Percentiles rank a stretch among this genome's conserved stretches.
phyloP scores from a whole-genome alignment of 140 eudicot species.

The Flaveria floridana region DNA sequence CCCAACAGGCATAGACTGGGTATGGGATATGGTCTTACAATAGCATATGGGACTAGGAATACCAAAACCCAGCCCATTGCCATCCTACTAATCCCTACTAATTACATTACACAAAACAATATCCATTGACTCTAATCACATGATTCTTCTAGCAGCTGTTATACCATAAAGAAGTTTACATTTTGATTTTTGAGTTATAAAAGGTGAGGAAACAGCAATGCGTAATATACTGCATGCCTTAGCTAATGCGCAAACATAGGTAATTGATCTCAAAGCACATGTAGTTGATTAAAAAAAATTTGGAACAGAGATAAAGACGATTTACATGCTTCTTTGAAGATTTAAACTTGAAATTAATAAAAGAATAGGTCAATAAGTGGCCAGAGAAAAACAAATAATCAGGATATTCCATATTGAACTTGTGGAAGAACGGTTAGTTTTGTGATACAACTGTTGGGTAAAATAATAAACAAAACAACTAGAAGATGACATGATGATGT shows the following conservation, averaged over 20 bases:
- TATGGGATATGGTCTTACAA: no score
- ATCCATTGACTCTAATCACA: not conserved
- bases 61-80: not conserved
- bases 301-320: not conserved
- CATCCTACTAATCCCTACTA: not conserved
- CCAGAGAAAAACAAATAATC: not conserved
- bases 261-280: not conserved
- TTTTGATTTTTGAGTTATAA: not conserved
- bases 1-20: no score
- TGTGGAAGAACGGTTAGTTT: not conserved
- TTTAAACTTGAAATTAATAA: not conserved
- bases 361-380: not conserved
- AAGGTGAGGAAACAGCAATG: not conserved
- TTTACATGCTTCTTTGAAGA: not conserved
- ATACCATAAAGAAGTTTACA: not conserved
- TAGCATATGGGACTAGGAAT: no score
- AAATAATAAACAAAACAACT: not conserved
- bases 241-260: not conserved
- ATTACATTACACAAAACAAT: not conserved
- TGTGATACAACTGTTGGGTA: not conserved
- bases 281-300: not conserved
- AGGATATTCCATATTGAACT: not conserved
- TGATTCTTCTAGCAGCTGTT: not conserved
- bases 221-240: not conserved
- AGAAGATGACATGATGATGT: not conserved